Conservation (phyloP, 2,329 filamentous ascomycete species). For the Sordariomycetes sp. region DNA sequence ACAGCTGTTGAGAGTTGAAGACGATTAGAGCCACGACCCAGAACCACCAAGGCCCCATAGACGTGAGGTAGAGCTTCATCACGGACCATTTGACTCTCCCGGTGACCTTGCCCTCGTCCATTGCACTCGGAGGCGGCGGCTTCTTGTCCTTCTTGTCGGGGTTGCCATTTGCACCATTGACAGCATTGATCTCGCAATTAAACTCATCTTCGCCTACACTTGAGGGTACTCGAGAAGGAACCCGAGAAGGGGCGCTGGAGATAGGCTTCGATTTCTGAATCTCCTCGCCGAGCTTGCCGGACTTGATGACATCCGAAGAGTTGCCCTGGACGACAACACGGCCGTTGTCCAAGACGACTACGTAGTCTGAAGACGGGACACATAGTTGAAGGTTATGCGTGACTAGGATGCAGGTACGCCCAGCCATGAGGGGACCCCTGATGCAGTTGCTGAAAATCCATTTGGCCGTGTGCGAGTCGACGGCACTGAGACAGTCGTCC, state of each 20-base stretch:
- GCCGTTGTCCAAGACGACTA: constrained; percentile 83
- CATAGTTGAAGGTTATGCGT: constrained; percentile 93
- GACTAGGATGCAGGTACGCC: constrained; percentile 87
- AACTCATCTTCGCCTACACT: constrained; percentile 57
- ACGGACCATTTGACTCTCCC: constrained; percentile 85
- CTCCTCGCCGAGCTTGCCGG: constrained; percentile 85
- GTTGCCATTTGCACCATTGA: constrained; percentile 5
- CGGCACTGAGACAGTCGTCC: constrained; percentile 91
- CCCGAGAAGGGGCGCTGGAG: constrained; percentile 61
- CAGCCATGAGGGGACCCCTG: constrained; percentile 77
- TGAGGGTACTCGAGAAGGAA: constrained; percentile 71
- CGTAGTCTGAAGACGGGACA: constrained; percentile 68
- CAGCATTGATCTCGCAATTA: constrained; percentile 35
- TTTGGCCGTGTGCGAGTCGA: constrained; percentile 94
- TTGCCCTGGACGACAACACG: constrained; percentile 69
- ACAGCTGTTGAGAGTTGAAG: constrained; percentile 76
- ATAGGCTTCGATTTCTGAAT: constrained; percentile 61
- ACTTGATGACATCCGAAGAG: constrained; percentile 67
- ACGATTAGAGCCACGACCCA: constrained; percentile 70
- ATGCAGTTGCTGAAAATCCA: constrained; percentile 97
- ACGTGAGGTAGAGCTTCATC: constrained; percentile 71
- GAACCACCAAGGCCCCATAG: constrained; percentile 97
- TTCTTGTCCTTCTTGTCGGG: constrained; percentile 38
- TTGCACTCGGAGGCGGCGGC: constrained; percentile 39
- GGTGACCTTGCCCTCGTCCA: constrained; percentile 70